These are phyloP conservation scores for Diutina rugosa DNA, from an alignment of 1,139 yeast species.

Conservation along the genomic window DNA sequence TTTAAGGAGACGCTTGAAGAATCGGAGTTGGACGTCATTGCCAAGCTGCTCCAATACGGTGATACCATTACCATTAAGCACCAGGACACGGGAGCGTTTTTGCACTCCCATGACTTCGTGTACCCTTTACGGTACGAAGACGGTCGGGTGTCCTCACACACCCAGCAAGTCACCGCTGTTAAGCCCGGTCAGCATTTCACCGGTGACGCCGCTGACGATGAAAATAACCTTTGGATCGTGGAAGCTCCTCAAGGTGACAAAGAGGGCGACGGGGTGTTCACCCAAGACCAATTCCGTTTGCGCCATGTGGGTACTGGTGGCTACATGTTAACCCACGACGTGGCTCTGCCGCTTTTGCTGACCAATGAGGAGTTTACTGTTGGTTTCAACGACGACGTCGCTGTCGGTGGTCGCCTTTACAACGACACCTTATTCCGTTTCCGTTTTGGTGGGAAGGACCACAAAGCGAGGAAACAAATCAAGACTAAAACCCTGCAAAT, in stretches of 20 bases:
- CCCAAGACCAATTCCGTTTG: conserved; percentile 64
- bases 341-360: conserved; percentile 86
- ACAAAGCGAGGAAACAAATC: conserved; percentile 33
- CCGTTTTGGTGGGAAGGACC: conserved; percentile 40
- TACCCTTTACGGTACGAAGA: conserved; percentile 94
- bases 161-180: conserved; percentile 86
- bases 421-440: conserved; percentile 74
- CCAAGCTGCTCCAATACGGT: conserved; percentile 61
- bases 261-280: conserved; percentile 19
- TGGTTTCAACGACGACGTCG: conserved; percentile 44
- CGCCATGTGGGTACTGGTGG: conserved; percentile 77
- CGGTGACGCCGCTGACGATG: conserved; percentile 26
- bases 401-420: conserved; percentile 24
- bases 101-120: conserved; percentile 63
- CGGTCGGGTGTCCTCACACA: conserved; percentile 90
- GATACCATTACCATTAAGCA: conserved; percentile 71
- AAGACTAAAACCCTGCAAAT: conserved; percentile 61
- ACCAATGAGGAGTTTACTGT: conserved; percentile 90
- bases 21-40: conserved; percentile 58
- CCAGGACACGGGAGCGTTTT: conserved; percentile 57
- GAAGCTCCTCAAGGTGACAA: conserved; percentile 17
- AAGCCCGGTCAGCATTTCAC: conserved; percentile 11
- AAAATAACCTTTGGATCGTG: conserved; percentile 79
- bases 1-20: conserved; percentile 89
- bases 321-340: conserved; percentile 80